Percentiles rank a stretch among this genome's conserved stretches.
phyloP scores from a whole-genome alignment of 805 yeast species.

The Teunomyces kruisii region DNA sequence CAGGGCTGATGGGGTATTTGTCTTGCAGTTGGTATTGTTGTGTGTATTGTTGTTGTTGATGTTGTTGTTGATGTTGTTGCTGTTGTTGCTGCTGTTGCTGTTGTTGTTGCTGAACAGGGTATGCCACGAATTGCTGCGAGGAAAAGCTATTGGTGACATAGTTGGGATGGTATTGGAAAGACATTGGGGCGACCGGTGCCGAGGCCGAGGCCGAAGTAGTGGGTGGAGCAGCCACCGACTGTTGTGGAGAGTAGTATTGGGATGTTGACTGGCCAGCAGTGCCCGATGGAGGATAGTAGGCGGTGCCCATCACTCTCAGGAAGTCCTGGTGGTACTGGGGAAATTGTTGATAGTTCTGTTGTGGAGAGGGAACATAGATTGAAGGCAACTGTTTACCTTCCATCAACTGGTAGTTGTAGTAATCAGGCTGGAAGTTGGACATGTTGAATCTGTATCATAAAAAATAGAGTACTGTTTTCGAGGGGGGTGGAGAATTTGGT shows the following conservation, averaged over 20 bases:
- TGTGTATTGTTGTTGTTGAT: background rate
- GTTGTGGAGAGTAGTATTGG: background rate
- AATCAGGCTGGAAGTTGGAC: conserved; percentile 2
- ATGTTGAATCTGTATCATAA: background rate
- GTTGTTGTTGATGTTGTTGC: background rate
- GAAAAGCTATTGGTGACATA: conserved; percentile 5
- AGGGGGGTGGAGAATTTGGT: background rate
- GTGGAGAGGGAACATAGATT: conserved; percentile 3
- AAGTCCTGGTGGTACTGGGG: conserved; percentile 2
- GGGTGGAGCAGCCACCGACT: background rate
- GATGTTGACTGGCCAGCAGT: background rate
- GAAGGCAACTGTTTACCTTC: conserved; percentile 11
- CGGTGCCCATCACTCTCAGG: background rate
- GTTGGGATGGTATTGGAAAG: conserved; percentile 7
- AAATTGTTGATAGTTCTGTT: conserved; percentile 2
- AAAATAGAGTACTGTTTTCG: conserved; percentile 2
- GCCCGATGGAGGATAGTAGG: background rate
- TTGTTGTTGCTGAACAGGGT: conserved; percentile 2
- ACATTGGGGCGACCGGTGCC: background rate
- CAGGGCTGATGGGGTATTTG: conserved; percentile 7
- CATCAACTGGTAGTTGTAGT: conserved; percentile 4
- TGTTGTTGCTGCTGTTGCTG: conserved; percentile 1
- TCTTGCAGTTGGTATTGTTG: background rate
- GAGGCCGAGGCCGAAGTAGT: conserved; percentile 1
- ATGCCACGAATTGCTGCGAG: background rate